Evolutionary conservation across 1,284 basidiomycete genomes (phyloP), one percentile per base, ranked within the genome.

Genomic region (Ustilago crameri): DNA sequence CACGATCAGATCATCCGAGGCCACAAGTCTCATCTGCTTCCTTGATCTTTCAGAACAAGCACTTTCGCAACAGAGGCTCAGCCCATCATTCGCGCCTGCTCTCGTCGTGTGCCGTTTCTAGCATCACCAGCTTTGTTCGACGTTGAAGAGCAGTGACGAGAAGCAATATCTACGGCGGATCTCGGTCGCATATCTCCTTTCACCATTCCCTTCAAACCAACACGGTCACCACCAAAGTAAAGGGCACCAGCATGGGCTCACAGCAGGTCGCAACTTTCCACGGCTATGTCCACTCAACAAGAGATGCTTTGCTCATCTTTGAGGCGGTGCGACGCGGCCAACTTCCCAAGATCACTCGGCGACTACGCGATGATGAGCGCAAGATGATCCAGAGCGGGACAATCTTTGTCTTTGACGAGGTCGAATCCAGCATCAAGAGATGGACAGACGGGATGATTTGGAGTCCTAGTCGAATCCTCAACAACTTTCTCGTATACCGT

Each of bases 381-480:
- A 91, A 90, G 76, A 92, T 95, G 89, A 95, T 98, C 81, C 89
- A 90, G 27, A 93, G 91, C 9, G 95, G 95, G 58, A 91, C 92
- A 3, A 93, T 98, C 30, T 98, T 97, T 80, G 95, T 98, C 62
- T 98, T 98, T 82, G 93, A 98, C 84, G 95, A 97, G 86, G 90
- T 93, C 76, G 93, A 97, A 84, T 93, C 92, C 78, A 94, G 94
- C 35, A 98, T 98, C 86, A 97, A 96, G 86, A 88, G 95, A 49
- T 98, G 95, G 95, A 98, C 95, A 0, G 95, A 98, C 84, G 95
- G 95, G 5, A 90, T 93, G 83, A 91, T 92, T 79, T 98, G 95
- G 95, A 91, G 90, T 18, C 91, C 91, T 0, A 91, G 90, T 61
- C 87, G 93, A 48, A 94, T 97, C 42, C 86, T 97, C 45, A 93